Base-by-base conservation (phyloP, 139 green algal species). In the Axilococcus clingmanii region DNA sequence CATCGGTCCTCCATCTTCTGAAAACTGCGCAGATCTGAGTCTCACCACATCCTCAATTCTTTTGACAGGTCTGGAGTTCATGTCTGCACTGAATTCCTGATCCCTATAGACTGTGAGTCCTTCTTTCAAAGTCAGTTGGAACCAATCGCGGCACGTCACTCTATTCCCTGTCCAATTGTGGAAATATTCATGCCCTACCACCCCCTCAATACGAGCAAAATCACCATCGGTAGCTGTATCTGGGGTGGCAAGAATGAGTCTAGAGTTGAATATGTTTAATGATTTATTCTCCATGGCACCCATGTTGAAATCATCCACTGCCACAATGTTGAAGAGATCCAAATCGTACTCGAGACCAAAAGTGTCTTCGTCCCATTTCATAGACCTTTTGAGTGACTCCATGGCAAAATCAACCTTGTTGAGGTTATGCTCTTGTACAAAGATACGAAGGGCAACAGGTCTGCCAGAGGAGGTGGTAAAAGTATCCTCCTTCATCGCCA, bases 301-400 rank as follows among this genome's bases (percentile, higher is more conserved):
- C 89, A 97, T 94, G 77, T 96, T 97, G 80, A 99, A 99, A 66
- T 96, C 80, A 51, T 91, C 80, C 40, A 95, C 82, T 4, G 83
- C 83, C 29, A 95, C 87, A 42, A 95, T 89, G 71, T 92, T 91
- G 81, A 94, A 93, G 32, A 93, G 61, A 54, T 89, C 70, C 47
- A 99, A 71, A 68, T 99, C 92, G 57, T 99, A 99, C 72, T 98
- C 90, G 40, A 94, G 79, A 0, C 92, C 91, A 53, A 69, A 71
- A 7, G 44, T 48, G 0, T 89, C 81, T 69, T 93, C 84, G 56
- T 93, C 84, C 84, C 84, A 84, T 73, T 88, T 84, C 88, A 97
- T 95, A 41, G 68, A 70, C 48, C 81, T 74, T 59, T 93, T 89
- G n/a, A 98, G 73, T 7, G 77, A 88, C 27, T 82, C 63, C 79